Evolutionary conservation across 75 land plant genomes (phyloP).

Genomic region (Pinus albicaulis): DNA sequence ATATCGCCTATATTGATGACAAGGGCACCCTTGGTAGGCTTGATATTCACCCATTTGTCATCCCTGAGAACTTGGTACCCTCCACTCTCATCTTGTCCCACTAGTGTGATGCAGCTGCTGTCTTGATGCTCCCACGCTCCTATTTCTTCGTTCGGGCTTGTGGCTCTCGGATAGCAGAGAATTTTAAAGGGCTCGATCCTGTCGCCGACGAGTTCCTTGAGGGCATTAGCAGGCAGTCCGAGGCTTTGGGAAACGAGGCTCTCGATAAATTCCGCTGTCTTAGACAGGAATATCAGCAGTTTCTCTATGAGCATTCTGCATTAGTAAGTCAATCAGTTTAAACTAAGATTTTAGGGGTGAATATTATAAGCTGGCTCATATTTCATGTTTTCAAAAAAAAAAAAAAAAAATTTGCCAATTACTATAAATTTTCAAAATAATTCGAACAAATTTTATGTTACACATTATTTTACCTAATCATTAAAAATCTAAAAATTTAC

Average conservation of each 20-base stretch:
- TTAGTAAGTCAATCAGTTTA: no score
- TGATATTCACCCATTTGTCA: conserved; percentile 40
- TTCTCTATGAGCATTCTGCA: no score
- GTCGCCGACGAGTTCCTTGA: conserved; percentile 18
- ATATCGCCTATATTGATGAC: conserved; percentile 54
- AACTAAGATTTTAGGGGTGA: no score
- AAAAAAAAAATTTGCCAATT: no score
- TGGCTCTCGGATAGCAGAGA: conserved; percentile 25
- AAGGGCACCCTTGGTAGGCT: conserved; percentile 27
- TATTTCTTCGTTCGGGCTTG: conserved; percentile 2
- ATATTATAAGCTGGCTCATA: no score
- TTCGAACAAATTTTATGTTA: no score
- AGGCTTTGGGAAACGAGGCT: conserved; percentile 19
- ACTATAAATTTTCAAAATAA: no score
- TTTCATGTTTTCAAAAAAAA: no score
- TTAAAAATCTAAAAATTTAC: no score
- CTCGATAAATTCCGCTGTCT: conserved; percentile 15
- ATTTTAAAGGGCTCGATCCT: conserved; percentile 22
- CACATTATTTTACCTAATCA: no score
- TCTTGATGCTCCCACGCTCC: conserved; percentile 47
- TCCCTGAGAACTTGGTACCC: conserved; percentile 59
- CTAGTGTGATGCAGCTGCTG: conserved; percentile 32
- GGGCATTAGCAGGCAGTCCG: conserved; percentile 13
- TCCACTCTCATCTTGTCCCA: conserved; percentile 45
- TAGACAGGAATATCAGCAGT: background rate